phyloP scores from a whole-genome alignment of 164 flowering plant species.

The Aristolochia fimbriata region DNA sequence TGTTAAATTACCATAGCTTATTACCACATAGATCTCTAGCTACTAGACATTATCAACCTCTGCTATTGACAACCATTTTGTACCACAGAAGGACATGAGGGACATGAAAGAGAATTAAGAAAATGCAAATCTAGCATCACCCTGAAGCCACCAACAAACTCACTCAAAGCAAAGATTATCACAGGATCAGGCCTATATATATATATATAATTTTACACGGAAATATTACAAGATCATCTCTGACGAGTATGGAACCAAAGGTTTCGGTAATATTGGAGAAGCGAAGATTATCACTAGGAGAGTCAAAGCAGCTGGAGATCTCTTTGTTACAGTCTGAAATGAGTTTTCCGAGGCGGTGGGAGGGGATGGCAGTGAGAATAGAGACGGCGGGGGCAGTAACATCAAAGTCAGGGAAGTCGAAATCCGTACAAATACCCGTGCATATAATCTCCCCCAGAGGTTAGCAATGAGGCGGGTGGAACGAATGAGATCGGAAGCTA shows the following conservation, averaged over 20 bases:
- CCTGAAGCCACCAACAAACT: too few relatives aligned
- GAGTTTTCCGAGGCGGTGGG: slow-evolving; percentile 58
- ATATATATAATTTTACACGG: too few relatives aligned
- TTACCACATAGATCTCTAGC: too few relatives aligned
- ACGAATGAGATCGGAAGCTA: slow-evolving; percentile 86
- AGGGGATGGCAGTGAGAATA: slow-evolving; percentile 81
- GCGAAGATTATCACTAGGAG: slow-evolving; percentile 62
- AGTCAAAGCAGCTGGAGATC: slow-evolving; percentile 69
- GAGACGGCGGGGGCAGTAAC: slow-evolving; percentile 91
- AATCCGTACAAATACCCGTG: slow-evolving; percentile 67
- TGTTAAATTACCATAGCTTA: too few relatives aligned
- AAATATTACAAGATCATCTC: slow-evolving; percentile 83
- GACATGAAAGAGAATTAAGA: too few relatives aligned
- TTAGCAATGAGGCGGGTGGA: slow-evolving; percentile 87
- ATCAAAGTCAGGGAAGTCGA: slow-evolving; percentile 94
- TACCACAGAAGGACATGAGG: too few relatives aligned
- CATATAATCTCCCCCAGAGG: slow-evolving; percentile 89
- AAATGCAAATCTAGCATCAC: too few relatives aligned
- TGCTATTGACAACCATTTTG: too few relatives aligned
- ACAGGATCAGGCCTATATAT: too few relatives aligned
- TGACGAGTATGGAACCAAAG: slow-evolving; percentile 78
- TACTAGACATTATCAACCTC: too few relatives aligned
- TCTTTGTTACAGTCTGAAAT: slow-evolving; percentile 53
- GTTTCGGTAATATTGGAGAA: slow-evolving; percentile 87
- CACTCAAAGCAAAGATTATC: too few relatives aligned